Conservation (phyloP, 1,284 basidiomycete genomes). For the Heliocybe sulcata region DNA sequence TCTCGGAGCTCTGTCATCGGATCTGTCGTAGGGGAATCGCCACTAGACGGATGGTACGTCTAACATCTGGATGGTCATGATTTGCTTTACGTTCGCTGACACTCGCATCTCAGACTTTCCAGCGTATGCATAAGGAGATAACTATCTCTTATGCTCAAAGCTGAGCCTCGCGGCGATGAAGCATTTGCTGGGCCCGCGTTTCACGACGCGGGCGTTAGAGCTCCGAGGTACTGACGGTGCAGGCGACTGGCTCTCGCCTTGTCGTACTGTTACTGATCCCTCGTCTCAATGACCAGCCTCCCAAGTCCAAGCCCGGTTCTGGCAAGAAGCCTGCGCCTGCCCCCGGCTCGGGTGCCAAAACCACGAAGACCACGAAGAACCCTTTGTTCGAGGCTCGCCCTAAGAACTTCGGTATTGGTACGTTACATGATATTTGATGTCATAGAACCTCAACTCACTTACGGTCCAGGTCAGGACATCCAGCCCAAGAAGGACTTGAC, state of each 20-base stretch:
- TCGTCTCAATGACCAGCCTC: conserved; percentile 89
- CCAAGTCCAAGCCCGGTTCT: conserved; percentile 60
- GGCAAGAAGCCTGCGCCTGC: conserved; percentile 77
- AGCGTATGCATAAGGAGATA: conserved; percentile 16
- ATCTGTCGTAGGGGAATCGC: conserved; percentile 14
- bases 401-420: conserved; percentile 95
- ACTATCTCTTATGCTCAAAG: conserved; percentile 12
- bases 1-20: not conserved
- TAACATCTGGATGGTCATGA: conserved; percentile 30
- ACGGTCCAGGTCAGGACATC: conserved; percentile 82
- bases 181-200: conserved; percentile 38
- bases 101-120: conserved; percentile 10
- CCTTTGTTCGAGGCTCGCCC: conserved; percentile 90
- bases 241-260: conserved; percentile 27
- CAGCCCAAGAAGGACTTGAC: conserved; percentile 89
- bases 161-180: conserved; percentile 25
- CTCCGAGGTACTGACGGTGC: conserved; percentile 50
- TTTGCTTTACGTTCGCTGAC: conserved; percentile 7
- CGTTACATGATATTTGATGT: too few species aligned
- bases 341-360: conserved; percentile 69
- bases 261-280: conserved; percentile 40
- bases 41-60: conserved; percentile 53
- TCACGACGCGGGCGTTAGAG: conserved; percentile 48
- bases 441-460: not conserved
- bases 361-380: conserved; percentile 81